Conservation (phyloP, 1,284 basidiomycete species). For the Takashimella koratensis region DNA sequence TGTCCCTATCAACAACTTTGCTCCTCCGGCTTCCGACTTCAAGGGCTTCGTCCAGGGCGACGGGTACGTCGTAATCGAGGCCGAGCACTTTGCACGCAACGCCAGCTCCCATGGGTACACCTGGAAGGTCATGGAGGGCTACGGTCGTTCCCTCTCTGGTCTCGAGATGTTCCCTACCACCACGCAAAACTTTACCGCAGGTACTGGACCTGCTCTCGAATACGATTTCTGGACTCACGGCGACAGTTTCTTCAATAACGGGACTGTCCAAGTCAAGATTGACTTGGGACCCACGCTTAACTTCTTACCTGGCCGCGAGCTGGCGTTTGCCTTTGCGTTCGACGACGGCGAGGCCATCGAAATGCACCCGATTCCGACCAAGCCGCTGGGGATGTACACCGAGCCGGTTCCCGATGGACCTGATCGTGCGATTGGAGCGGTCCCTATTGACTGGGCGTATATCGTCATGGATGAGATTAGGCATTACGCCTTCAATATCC, state of each 20-base stretch:
- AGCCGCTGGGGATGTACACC: slow-evolving; percentile 2
- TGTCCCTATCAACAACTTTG: slow-evolving; percentile 52
- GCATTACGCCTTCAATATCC: slow-evolving; percentile 6
- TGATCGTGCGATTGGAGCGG: slow-evolving; percentile 23
- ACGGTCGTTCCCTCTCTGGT: slow-evolving; percentile 52
- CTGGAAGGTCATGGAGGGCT: slow-evolving; percentile 60
- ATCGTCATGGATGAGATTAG: slow-evolving; percentile 18
- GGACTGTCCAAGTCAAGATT: slow-evolving; percentile 53
- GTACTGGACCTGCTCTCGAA: slow-evolving; percentile 59
- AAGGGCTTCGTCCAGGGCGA: slow-evolving; percentile 65
- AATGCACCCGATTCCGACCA: slow-evolving; percentile 56
- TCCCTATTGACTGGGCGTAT: slow-evolving; percentile 46
- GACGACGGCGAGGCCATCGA: slow-evolving; percentile 51
- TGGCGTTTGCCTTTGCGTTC: slow-evolving; percentile 57
- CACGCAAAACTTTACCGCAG: slow-evolving; percentile 60
- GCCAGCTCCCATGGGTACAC: slow-evolving; percentile 53
- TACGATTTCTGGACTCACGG: slow-evolving; percentile 57
- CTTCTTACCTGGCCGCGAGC: slow-evolving; percentile 15
- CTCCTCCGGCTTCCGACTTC: slow-evolving; percentile 52
- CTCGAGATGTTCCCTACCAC: slow-evolving; percentile 63
- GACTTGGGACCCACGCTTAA: slow-evolving; percentile 61
- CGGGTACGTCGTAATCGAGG: slow-evolving; percentile 65
- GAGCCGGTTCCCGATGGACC: slow-evolving; percentile 39
- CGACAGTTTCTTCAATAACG: slow-evolving; percentile 2
- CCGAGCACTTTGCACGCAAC: slow-evolving; percentile 51